Evolutionary conservation across 345 rosid genomes (phyloP).

Genomic region (Abelmoschus esculentus): DNA sequence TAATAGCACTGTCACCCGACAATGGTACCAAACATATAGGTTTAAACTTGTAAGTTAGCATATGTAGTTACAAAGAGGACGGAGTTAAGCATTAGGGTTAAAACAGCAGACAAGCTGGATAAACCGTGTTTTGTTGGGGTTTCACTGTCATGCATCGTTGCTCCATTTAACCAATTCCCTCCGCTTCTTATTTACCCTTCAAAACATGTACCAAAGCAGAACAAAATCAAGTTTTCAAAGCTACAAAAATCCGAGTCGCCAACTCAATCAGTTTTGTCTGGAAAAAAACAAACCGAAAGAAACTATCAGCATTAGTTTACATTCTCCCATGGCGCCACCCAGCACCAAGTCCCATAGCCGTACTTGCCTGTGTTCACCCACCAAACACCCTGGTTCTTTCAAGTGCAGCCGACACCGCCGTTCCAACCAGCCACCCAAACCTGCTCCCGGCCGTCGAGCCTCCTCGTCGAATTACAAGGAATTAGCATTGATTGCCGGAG

Average conservation of each 20-base stretch:
- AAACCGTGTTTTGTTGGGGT: too few species aligned
- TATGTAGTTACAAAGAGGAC: too few species aligned
- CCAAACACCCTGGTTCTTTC: constrained; percentile 50
- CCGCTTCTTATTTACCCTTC: background rate
- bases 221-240: background rate
- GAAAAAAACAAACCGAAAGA: too few species aligned
- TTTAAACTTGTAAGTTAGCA: too few species aligned
- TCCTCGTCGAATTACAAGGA: constrained; percentile 7
- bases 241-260: background rate
- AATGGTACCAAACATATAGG: too few species aligned
- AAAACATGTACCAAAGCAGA: background rate
- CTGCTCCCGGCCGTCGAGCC: background rate
- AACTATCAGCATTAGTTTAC: too few species aligned
- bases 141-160: background rate
- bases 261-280: background rate
- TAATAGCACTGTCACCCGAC: too few species aligned
- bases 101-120: too few species aligned
- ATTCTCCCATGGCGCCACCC: constrained; percentile 23
- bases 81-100: too few species aligned
- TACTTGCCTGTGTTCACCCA: constrained; percentile 46
- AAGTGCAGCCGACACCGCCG: constrained; percentile 37
- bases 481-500: constrained; percentile 11
- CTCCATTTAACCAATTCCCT: background rate
- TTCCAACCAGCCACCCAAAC: background rate
- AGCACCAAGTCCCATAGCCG: background rate